These are phyloP conservation scores for Prunus campanulata DNA, from an alignment of 306 rosid genomes.

Conservation along the genomic window DNA sequence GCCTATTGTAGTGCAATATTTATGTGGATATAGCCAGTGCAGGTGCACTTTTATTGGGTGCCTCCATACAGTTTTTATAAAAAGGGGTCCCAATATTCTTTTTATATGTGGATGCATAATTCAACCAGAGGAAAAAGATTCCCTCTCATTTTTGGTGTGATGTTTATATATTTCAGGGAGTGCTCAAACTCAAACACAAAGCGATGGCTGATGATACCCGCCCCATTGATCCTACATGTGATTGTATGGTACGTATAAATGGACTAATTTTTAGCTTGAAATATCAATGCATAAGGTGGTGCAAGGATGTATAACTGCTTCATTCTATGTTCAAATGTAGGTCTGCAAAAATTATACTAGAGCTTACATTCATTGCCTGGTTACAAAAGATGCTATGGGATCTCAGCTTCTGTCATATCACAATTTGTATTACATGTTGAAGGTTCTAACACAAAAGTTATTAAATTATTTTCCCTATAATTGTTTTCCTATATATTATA, in stretches of 20 bases:
- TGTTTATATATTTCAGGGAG: constrained; percentile 59
- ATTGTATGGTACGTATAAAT: constrained; percentile 72
- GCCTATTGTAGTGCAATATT: background rate
- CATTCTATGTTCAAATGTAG: constrained; percentile 36
- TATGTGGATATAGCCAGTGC: background rate
- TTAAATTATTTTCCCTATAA: background rate
- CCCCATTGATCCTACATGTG: constrained; percentile 84
- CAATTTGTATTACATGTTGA: constrained; percentile 87
- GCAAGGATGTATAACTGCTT: constrained; percentile 18
- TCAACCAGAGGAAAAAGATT: background rate
- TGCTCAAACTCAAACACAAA: constrained; percentile 72
- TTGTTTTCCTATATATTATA: background rate
- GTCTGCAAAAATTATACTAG: constrained; percentile 89
- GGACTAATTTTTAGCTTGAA: constrained; percentile 14
- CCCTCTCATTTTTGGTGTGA: background rate
- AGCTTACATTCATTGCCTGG: constrained; percentile 94
- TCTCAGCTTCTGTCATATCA: constrained; percentile 97
- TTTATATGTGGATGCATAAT: background rate
- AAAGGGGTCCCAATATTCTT: background rate
- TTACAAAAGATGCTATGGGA: constrained; percentile 96
- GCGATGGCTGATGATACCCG: constrained; percentile 88
- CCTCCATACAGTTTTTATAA: background rate
- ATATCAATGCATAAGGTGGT: background rate
- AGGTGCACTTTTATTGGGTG: background rate
- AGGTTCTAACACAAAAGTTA: constrained; percentile 40